Conservation (phyloP, 805 yeast species). For the Pichia kluyveri region DNA sequence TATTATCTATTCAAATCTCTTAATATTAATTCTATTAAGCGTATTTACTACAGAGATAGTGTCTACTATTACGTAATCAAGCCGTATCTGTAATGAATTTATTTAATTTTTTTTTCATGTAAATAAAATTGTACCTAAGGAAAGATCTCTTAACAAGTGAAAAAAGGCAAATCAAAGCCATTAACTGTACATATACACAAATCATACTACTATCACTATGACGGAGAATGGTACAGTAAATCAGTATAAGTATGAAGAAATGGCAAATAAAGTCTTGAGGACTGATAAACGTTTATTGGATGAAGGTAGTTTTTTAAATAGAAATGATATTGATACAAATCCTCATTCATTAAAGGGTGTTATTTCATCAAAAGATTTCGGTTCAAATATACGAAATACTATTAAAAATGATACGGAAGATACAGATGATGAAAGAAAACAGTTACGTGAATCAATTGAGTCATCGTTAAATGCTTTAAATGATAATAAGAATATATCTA, state of each 20-base stretch:
- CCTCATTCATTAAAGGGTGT: constrained; percentile 71
- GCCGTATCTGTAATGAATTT: too few relatives aligned
- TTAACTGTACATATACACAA: too few relatives aligned
- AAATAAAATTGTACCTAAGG: too few relatives aligned
- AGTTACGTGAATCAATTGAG: background rate
- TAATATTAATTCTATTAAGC: too few relatives aligned
- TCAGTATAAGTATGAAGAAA: constrained; percentile 52
- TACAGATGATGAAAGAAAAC: constrained; percentile 12
- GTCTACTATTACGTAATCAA: too few relatives aligned
- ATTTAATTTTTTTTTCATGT: too few relatives aligned
- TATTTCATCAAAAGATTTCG: constrained; percentile 65
- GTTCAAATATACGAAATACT: constrained; percentile 16
- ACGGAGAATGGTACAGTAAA: background rate
- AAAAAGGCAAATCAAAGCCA: too few relatives aligned
- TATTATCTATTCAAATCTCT: too few relatives aligned
- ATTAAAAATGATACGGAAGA: too few relatives aligned
- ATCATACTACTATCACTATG: background rate
- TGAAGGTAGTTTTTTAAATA: constrained; percentile 27
- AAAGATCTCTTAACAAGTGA: too few relatives aligned
- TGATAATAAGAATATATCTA: constrained; percentile 5
- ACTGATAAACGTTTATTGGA: constrained; percentile 47
- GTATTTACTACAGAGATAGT: too few relatives aligned
- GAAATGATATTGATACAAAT: constrained; percentile 43
- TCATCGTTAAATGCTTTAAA: background rate
- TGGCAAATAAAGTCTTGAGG: constrained; percentile 67